A percentile compares a stretch with the other conserved stretches of the same genome.
Conservation (phyloP, 345 rosid species). For the Sonneratia alba region DNA sequence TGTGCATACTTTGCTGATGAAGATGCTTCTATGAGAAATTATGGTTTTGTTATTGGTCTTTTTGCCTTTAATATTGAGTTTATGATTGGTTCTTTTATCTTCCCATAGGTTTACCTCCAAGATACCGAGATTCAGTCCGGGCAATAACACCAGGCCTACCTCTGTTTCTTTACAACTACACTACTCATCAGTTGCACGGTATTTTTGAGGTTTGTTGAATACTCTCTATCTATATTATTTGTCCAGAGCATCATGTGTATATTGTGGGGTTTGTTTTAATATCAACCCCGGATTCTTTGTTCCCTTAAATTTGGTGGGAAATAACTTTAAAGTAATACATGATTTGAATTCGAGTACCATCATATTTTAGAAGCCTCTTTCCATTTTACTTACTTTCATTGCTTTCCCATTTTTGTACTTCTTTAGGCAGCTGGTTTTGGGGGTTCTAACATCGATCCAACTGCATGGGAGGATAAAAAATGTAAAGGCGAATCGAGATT, state of each 20-base stretch:
- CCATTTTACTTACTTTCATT: neutral
- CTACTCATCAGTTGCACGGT: conserved; percentile 95
- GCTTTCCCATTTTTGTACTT: conserved; percentile 3
- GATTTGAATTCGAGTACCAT: neutral
- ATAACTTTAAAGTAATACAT: neutral
- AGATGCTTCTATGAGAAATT: neutral
- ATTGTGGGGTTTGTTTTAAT: neutral
- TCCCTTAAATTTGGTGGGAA: neutral
- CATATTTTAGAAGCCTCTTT: neutral
- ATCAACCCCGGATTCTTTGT: neutral
- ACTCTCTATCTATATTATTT: neutral
- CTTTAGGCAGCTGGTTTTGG: conserved; percentile 85
- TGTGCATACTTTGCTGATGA: neutral
- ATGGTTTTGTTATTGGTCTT: neutral
- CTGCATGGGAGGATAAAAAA: conserved; percentile 99
- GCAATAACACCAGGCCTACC: conserved; percentile 98
- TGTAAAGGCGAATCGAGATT: conserved; percentile 98
- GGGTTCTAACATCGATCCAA: conserved; percentile 94
- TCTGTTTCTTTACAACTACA: conserved; percentile 89
- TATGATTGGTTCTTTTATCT: neutral
- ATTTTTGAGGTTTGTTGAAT: conserved; percentile 74
- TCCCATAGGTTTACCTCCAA: conserved; percentile 77
- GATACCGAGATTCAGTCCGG: conserved; percentile 93
- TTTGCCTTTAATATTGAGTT: neutral
- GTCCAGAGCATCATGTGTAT: neutral